Conservation (phyloP, 306 rosid genomes). For the Potentilla sterilis region DNA sequence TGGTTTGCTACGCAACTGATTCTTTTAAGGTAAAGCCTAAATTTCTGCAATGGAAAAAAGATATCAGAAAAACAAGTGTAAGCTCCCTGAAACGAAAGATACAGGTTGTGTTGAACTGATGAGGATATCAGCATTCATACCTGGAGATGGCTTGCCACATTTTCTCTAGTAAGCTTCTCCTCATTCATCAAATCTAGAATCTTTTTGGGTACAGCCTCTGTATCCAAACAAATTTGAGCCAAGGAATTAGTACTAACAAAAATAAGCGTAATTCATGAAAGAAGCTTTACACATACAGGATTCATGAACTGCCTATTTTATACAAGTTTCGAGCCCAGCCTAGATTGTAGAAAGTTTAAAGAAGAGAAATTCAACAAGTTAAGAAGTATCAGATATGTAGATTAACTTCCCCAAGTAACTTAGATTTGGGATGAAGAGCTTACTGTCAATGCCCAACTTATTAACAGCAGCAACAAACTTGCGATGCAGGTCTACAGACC, state of each 20-base stretch:
- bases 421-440: slow-evolving; percentile 29
- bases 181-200: slow-evolving; percentile 95
- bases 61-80: slow-evolving; percentile 14
- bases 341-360: not conserved
- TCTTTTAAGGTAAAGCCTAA: slow-evolving; percentile 87
- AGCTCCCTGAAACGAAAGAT: slow-evolving; percentile 20
- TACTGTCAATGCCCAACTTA: slow-evolving; percentile 94
- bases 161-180: slow-evolving; percentile 92
- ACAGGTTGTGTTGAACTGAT: slow-evolving; percentile 19
- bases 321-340: not conserved
- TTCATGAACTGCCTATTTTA: not conserved
- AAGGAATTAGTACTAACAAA: not conserved
- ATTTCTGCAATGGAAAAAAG: slow-evolving; percentile 60
- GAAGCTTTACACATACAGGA: not conserved
- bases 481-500: slow-evolving; percentile 94
- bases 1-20: slow-evolving; percentile 82
- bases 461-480: slow-evolving; percentile 92
- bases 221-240: slow-evolving; percentile 27
- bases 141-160: slow-evolving; percentile 99
- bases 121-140: slow-evolving; percentile 33
- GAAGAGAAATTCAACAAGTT: not conserved
- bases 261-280: not conserved
- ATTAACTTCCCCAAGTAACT: not conserved
- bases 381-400: not conserved
- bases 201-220: slow-evolving; percentile 97